Evolutionary conservation across 345 rosid species (phyloP).

Genomic region (Kernera saxatilis): DNA sequence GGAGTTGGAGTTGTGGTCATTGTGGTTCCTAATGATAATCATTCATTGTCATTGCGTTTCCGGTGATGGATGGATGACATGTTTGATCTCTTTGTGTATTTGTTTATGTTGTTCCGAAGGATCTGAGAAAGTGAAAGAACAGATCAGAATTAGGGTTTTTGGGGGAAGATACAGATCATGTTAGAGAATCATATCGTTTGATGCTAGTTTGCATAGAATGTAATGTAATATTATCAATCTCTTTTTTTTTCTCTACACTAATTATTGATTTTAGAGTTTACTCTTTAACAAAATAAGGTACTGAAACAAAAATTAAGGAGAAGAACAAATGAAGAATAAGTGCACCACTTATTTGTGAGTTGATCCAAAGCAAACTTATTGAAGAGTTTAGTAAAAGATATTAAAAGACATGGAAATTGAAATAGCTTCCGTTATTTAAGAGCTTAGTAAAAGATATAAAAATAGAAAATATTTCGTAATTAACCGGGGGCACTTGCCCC

Average conservation of each 20-base stretch:
- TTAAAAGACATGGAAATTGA: no score
- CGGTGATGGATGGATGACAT: conserved; percentile 13
- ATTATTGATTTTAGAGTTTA: not conserved
- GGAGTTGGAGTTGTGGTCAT: conserved; percentile 1
- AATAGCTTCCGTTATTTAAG: no score
- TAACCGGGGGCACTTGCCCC: no score
- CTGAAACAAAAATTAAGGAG: no score
- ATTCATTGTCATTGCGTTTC: conserved; percentile 6
- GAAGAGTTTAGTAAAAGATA: no score
- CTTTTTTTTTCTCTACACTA: not conserved
- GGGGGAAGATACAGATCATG: not conserved
- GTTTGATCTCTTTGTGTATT: conserved; percentile 10
- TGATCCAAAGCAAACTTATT: no score
- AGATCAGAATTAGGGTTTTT: conserved; percentile 2
- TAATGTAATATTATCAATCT: conserved; percentile 10
- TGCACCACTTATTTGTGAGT: no score
- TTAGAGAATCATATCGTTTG: conserved; percentile 18
- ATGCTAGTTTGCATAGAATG: conserved; percentile 11
- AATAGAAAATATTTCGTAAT: no score
- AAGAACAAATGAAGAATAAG: no score
- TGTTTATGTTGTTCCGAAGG: conserved; percentile 7
- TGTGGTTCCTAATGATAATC: not conserved
- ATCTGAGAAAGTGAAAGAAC: conserved; percentile 19
- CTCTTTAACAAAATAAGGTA: not conserved
- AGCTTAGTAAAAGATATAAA: no score